Evolutionary conservation across 192 early-diverging fungal species (phyloP).

Genomic region (Linnemannia elongata): DNA sequence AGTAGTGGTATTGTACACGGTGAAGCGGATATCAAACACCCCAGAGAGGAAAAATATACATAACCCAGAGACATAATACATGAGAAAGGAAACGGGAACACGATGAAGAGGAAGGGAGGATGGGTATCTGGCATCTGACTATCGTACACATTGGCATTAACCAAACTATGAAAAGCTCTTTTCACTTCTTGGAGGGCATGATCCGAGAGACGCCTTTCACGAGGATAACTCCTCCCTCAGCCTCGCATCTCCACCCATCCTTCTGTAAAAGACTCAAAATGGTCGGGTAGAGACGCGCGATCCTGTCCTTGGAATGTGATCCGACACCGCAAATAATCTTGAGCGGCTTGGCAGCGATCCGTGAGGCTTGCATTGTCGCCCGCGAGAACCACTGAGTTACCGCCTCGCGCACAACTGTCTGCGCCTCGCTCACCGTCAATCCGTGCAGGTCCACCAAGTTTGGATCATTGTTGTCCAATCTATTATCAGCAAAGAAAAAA

Average conservation of each 20-base stretch:
- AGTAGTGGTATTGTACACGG: neutral
- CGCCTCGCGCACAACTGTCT: conserved; percentile 69
- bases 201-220: conserved; percentile 58
- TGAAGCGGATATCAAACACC: neutral
- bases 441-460: conserved; percentile 80
- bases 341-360: conserved; percentile 59
- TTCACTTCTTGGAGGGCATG: conserved; percentile 16
- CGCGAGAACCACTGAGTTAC: conserved; percentile 71
- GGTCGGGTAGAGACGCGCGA: conserved; percentile 68
- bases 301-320: conserved; percentile 71
- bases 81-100: neutral
- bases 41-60: neutral
- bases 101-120: neutral
- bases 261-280: conserved; percentile 61
- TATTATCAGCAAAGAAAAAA: conserved; percentile 9
- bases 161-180: neutral
- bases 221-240: conserved; percentile 66
- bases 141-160: neutral
- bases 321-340: conserved; percentile 78
- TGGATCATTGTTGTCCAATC: conserved; percentile 59
- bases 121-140: neutral
- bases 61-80: neutral
- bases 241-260: conserved; percentile 70
- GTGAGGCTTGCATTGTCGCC: conserved; percentile 50
- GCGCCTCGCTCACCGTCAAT: conserved; percentile 71